Conservation (phyloP, 805 yeast genomes). For the Zygosaccharomyces siamensis region DNA sequence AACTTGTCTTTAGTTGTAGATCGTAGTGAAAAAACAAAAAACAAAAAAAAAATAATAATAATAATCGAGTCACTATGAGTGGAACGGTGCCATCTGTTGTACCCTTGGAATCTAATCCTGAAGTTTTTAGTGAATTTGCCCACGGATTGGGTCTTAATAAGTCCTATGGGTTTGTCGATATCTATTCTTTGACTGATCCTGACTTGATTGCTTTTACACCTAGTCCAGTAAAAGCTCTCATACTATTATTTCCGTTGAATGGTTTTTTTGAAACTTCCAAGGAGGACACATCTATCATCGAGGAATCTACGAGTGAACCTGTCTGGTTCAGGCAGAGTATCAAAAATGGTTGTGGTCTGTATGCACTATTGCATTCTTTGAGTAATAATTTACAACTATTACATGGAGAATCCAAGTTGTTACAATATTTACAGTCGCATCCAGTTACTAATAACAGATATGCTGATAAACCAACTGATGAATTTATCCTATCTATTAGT, state of each 20-base stretch:
- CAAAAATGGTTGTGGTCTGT: conserved; percentile 87
- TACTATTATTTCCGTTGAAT: conserved; percentile 81
- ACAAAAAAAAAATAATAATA: too few relatives aligned
- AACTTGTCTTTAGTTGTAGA: too few relatives aligned
- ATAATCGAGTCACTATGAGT: conserved; percentile 1
- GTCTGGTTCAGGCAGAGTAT: conserved; percentile 85
- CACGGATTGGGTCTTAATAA: conserved; percentile 61
- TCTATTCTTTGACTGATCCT: conserved; percentile 78
- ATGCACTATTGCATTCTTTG: conserved; percentile 71
- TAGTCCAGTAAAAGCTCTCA: conserved; percentile 68
- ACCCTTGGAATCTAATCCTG: conserved; percentile 90
- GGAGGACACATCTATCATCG: conserved; percentile 30
- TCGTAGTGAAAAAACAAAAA: too few relatives aligned
- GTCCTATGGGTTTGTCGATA: conserved; percentile 64
- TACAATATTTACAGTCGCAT: conserved; percentile 15
- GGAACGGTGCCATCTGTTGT: conserved; percentile 45
- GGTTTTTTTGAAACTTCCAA: conserved; percentile 48
- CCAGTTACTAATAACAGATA: conserved; percentile 40
- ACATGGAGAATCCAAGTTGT: conserved; percentile 19
- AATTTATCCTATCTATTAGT: conserved; percentile 25
- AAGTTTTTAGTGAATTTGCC: conserved; percentile 67
- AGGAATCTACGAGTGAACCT: conserved; percentile 16
- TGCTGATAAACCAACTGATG: conserved; percentile 38
- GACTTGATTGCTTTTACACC: conserved; percentile 79
- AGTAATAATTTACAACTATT: conserved; percentile 35